These are phyloP conservation scores for Phialophora verrucosa DNA, from an alignment of 2,329 filamentous ascomycete genomes.

Conservation along the genomic window DNA sequence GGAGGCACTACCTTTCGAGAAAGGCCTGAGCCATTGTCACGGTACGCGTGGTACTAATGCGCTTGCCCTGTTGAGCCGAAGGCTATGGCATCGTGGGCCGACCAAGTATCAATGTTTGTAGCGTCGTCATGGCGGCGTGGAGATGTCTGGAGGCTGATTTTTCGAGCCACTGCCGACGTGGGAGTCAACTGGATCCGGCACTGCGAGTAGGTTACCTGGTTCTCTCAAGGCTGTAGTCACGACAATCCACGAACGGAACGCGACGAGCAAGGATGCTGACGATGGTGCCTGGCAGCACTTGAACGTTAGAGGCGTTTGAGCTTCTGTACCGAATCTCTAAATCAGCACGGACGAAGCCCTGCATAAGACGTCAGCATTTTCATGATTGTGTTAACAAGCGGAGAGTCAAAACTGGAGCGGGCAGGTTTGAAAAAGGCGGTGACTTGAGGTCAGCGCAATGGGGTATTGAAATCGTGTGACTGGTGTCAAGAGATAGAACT, in stretches of 20 bases:
- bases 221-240: neutral
- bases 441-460: neutral
- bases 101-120: neutral
- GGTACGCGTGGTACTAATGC: neutral
- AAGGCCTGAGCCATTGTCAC: neutral
- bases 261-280: neutral
- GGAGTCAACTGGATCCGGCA: neutral
- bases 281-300: neutral
- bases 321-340: neutral
- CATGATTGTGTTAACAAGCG: neutral
- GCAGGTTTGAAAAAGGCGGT: constrained; percentile 1
- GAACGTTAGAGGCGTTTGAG: neutral
- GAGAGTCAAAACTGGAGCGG: neutral
- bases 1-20: neutral
- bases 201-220: neutral
- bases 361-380: neutral
- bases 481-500: constrained; percentile 2
- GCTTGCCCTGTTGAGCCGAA: neutral
- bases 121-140: neutral
- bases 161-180: neutral
- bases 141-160: neutral
- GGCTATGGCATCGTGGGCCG: neutral
- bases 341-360: neutral
- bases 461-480: neutral
- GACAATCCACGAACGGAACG: neutral